A percentile compares a stretch with the other conserved stretches of the same genome.
These are phyloP conservation scores for Leccinum ochraceum DNA, from an alignment of 768 basidiomycete species.

Conservation along the genomic window DNA sequence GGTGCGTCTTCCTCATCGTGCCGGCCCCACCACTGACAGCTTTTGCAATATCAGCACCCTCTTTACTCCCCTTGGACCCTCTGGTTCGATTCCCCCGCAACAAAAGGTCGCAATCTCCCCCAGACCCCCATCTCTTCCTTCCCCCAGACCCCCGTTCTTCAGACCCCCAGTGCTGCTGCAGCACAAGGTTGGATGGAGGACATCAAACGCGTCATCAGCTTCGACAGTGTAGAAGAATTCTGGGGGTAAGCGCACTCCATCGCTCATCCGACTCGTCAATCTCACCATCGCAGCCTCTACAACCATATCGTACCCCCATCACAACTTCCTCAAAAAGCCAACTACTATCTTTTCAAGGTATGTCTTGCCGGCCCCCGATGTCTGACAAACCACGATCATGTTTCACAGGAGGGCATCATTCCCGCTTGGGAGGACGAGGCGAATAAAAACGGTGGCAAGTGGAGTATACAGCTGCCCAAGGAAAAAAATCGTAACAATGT, in stretches of 20 bases:
- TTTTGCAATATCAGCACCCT: slow-evolving; percentile 64
- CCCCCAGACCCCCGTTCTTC: slow-evolving; percentile 70
- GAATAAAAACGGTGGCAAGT: slow-evolving; percentile 97
- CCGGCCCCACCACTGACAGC: background rate
- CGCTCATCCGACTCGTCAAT: background rate
- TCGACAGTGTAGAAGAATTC: slow-evolving; percentile 98
- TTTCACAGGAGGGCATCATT: slow-evolving; percentile 82
- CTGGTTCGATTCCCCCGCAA: slow-evolving; percentile 95
- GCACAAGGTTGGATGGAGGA: slow-evolving; percentile 98
- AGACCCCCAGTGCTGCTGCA: slow-evolving; percentile 70
- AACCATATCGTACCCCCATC: slow-evolving; percentile 98
- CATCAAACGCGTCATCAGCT: slow-evolving; percentile 93
- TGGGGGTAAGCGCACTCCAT: slow-evolving; percentile 76
- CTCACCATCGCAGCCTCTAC: slow-evolving; percentile 63
- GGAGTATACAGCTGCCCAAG: slow-evolving; percentile 96
- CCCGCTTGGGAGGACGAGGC: slow-evolving; percentile 98
- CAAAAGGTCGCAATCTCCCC: slow-evolving; percentile 86
- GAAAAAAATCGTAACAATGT: slow-evolving; percentile 86
- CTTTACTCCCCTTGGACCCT: slow-evolving; percentile 95
- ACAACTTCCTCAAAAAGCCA: slow-evolving; percentile 91
- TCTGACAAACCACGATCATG: slow-evolving; percentile 8
- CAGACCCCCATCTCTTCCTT: slow-evolving; percentile 81
- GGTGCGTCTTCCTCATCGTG: slow-evolving; percentile 43
- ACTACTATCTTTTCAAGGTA: slow-evolving; percentile 99
- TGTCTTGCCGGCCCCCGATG: slow-evolving; percentile 21